Base-by-base conservation (phyloP, 306 rosid species). In the Sindora glabra region DNA sequence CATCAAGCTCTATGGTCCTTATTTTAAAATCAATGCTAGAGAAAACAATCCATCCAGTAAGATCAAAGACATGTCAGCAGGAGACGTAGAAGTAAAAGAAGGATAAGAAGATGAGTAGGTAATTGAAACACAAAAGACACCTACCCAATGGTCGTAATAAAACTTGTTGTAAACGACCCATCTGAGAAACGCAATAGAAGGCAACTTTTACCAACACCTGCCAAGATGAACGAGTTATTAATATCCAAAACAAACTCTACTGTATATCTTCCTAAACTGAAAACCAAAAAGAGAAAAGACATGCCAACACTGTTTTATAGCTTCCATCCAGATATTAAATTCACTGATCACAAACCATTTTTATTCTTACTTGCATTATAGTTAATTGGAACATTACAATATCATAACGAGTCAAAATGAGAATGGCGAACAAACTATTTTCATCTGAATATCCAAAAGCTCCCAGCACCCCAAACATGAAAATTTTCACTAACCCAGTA, bases 141-240 rank as follows among this genome's bases (percentile, higher is more conserved):
- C 32, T 75, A 90, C 97, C 97, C 97, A 12, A 90, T 90, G 63
- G 96, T 90, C 14, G 96, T 90, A 62, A 90, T 90, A 70, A 90
- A 90, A 76, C 97, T 90, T 25, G 97, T 90, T 15, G 97, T 87
- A 62, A 90, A 90, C 27, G 97, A 90, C 26, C 97, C 97, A 77
- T 90, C 95, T 3, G 97, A 90, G 81, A 90, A 90, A 69, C 96
- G 97, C 87, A 90, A 60, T 47, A 90, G 95, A 74, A 90, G 90
- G 72, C 97, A 90, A 90, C 97, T 90, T 73, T 90, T 90, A 74
- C 97, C 96, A 65, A 90, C 97, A 81, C 97, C 97, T 87, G 81
- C 46, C 62, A 44, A 68, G 81, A 78, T 75, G 69, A 55, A 30
- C 58, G 57, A 30, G 42, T 13, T 30, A 41, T 34, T 65, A 55